A percentile compares a stretch with the other conserved stretches of the same genome.
phyloP scores from a whole-genome alignment of 441 rosid species.

The Hypseocharis bilobata region DNA sequence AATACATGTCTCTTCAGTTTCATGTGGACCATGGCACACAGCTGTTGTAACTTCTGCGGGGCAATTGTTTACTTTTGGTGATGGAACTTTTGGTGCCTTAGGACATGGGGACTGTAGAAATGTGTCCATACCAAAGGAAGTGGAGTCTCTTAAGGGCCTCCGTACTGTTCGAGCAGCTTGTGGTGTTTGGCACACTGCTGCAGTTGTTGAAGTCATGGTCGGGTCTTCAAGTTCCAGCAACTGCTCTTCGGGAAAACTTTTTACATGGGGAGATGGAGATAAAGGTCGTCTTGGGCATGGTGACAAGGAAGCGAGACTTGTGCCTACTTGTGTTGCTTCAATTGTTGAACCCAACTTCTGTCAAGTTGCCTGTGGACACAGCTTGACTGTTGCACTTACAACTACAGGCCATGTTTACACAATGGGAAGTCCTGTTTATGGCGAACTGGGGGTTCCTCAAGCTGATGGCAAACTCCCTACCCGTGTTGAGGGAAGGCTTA shows the following conservation, averaged over 20 bases:
- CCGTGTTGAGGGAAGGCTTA: slow-evolving; percentile 79
- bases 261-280: slow-evolving; percentile 97
- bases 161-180: slow-evolving; percentile 87
- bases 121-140: slow-evolving; percentile 71
- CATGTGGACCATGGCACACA: slow-evolving; percentile 97
- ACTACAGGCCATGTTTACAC: slow-evolving; percentile 78
- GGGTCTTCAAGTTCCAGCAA: slow-evolving; percentile 80
- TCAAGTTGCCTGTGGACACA: slow-evolving; percentile 86
- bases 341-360: slow-evolving; percentile 88
- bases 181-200: slow-evolving; percentile 98
- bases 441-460: slow-evolving; percentile 80
- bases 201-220: slow-evolving; percentile 89
- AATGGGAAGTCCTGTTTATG: slow-evolving; percentile 90
- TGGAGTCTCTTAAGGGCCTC: slow-evolving; percentile 80
- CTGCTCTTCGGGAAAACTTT: slow-evolving; percentile 81
- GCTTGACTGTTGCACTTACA: slow-evolving; percentile 76
- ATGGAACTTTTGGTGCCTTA: slow-evolving; percentile 89
- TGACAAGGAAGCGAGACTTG: slow-evolving; percentile 77
- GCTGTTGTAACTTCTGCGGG: slow-evolving; percentile 87
- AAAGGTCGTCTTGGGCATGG: slow-evolving; percentile 89
- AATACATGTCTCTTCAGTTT: slow-evolving; percentile 71
- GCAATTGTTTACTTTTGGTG: slow-evolving; percentile 88
- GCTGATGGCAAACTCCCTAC: slow-evolving; percentile 72
- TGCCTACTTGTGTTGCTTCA: slow-evolving; percentile 92
- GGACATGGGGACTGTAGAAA: slow-evolving; percentile 81